phyloP scores from a whole-genome alignment of 2,329 filamentous ascomycete species.

The Arthrobotrys sphaeroides region DNA sequence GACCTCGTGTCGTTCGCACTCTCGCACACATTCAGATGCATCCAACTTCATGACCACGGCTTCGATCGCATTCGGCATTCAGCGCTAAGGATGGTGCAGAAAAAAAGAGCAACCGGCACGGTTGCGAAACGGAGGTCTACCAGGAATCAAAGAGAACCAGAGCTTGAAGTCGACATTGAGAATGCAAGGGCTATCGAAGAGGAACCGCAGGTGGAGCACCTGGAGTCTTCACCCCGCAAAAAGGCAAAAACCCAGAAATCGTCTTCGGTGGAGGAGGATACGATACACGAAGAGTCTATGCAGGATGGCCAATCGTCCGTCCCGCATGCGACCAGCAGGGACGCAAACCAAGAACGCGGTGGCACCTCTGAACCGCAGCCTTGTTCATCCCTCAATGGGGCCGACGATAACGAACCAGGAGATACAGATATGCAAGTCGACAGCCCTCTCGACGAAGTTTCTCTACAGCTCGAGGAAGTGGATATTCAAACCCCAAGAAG shows the following conservation, averaged over 20 bases:
- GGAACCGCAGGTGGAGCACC: conserved; percentile 10
- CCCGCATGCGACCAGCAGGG: conserved; percentile 8
- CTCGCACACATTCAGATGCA: neutral
- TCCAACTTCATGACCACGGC: neutral
- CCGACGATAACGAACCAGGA: neutral
- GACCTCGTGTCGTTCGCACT: too few species aligned
- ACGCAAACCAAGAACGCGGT: conserved; percentile 3
- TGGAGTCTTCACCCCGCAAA: conserved; percentile 31
- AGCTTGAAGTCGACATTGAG: conserved; percentile 1
- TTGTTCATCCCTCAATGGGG: neutral
- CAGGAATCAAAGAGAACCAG: conserved; percentile 8
- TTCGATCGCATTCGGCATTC: neutral
- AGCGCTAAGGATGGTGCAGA: conserved; percentile 28
- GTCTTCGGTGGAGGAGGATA: neutral
- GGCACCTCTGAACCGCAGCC: neutral
- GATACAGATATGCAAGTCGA: conserved; percentile 22
- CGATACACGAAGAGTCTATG: neutral
- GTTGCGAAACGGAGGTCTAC: conserved; percentile 24
- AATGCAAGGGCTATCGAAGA: neutral
- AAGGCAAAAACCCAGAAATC: conserved; percentile 26
- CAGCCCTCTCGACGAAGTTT: conserved; percentile 38
- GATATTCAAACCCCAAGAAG: conserved; percentile 45
- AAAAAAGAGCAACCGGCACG: conserved; percentile 25
- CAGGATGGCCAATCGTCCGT: neutral
- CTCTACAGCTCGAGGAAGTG: conserved; percentile 30